Percentiles rank a stretch among this genome's conserved stretches.
Evolutionary conservation across 306 rosid species (phyloP).

Genomic region (Quercus glauca): DNA sequence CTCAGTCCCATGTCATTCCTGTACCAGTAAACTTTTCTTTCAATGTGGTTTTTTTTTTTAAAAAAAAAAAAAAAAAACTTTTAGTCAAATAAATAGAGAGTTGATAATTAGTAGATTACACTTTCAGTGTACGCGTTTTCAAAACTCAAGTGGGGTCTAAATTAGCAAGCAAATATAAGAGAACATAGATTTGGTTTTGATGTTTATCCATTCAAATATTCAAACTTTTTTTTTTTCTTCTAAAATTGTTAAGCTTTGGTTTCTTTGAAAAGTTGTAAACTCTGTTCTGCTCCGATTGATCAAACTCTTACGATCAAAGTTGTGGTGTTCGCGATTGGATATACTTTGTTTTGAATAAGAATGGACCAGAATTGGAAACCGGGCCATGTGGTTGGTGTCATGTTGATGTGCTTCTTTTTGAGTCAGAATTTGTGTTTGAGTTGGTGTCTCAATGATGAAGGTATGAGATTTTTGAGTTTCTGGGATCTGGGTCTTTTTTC

Average conservation of each 20-base stretch:
- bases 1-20: background rate
- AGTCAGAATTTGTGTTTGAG: slow-evolving; percentile 47
- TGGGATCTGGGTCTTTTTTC: slow-evolving; percentile 1
- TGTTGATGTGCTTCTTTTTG: slow-evolving; percentile 42
- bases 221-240: background rate
- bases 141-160: slow-evolving; percentile 31
- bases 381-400: slow-evolving; percentile 24
- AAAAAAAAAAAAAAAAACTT: background rate
- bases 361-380: slow-evolving; percentile 46
- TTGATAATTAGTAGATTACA: background rate
- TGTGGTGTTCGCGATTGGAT: slow-evolving; percentile 9
- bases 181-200: slow-evolving; percentile 35
- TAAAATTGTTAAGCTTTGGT: background rate
- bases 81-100: background rate
- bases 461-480: slow-evolving; percentile 28
- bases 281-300: background rate
- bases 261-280: slow-evolving; percentile 15
- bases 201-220: background rate
- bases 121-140: slow-evolving; percentile 52
- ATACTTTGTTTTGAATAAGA: slow-evolving; percentile 9
- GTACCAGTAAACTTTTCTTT: background rate
- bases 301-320: slow-evolving; percentile 14
- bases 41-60: background rate
- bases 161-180: slow-evolving; percentile 14
- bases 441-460: slow-evolving; percentile 79